Conservation (phyloP, 306 rosid species). For the Vigna nakashimae region DNA sequence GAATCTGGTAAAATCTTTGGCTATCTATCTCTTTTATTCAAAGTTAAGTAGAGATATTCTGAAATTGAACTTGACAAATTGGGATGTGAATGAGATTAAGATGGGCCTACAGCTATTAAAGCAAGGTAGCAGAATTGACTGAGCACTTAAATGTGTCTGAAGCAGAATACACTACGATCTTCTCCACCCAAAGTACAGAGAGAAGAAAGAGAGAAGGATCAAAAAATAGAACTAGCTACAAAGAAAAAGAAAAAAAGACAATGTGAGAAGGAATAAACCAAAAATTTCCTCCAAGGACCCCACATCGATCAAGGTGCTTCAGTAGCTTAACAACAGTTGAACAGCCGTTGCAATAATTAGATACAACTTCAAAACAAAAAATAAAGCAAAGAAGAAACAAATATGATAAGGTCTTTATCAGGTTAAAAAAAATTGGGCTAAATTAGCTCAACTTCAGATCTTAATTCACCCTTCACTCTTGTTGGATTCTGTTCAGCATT, state of each 20-base stretch:
- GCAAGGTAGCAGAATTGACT: slow-evolving; percentile 41
- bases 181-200: not conserved
- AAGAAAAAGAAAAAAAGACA: slow-evolving; percentile 17
- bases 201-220: not conserved
- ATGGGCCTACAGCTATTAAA: slow-evolving; percentile 39
- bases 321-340: slow-evolving; percentile 42
- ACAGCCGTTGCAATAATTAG: slow-evolving; percentile 57
- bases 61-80: slow-evolving; percentile 28
- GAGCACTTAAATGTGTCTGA: slow-evolving; percentile 37
- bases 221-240: slow-evolving; percentile 35
- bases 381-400: slow-evolving; percentile 18
- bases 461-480: slow-evolving; percentile 62
- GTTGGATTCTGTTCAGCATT: slow-evolving; percentile 73
- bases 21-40: slow-evolving; percentile 23
- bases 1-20: slow-evolving; percentile 27
- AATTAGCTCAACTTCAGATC: slow-evolving; percentile 42
- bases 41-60: slow-evolving; percentile 35
- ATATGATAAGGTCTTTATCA: slow-evolving; percentile 29
- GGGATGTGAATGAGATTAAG: slow-evolving; percentile 31
- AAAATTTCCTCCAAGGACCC: slow-evolving; percentile 52
- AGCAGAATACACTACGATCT: slow-evolving; percentile 31
- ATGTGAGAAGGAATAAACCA: slow-evolving; percentile 39
- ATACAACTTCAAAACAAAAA: slow-evolving; percentile 48
- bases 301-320: slow-evolving; percentile 41
- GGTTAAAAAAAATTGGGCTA: slow-evolving; percentile 15